These are phyloP conservation scores for Beauveria asiatica DNA, from an alignment of 2,329 filamentous ascomycete species.

Conservation along the genomic window DNA sequence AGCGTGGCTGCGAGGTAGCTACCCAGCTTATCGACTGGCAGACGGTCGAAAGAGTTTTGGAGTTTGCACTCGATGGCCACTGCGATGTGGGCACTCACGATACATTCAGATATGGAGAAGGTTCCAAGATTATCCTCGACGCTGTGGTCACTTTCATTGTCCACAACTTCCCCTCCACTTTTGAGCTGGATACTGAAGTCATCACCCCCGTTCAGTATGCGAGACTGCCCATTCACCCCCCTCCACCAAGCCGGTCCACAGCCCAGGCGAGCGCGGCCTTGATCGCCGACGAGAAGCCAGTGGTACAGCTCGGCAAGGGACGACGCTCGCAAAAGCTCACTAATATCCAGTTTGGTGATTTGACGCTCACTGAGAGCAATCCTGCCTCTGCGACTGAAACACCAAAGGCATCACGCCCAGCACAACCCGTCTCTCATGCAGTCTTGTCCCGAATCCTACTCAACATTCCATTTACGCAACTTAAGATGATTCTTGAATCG, in stretches of 20 bases:
- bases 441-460: constrained; percentile 58
- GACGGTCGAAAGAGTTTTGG: constrained; percentile 51
- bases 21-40: constrained; percentile 51
- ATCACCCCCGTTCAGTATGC: constrained; percentile 28
- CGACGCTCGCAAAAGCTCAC: constrained; percentile 45
- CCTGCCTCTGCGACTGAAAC: constrained; percentile 22
- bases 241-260: constrained; percentile 9
- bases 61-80: constrained; percentile 43
- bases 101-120: constrained; percentile 42
- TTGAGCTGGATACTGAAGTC: constrained; percentile 45
- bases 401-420: constrained; percentile 15
- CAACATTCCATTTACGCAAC: constrained; percentile 58
- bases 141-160: constrained; percentile 51
- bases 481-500: constrained; percentile 59
- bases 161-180: constrained; percentile 50
- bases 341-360: constrained; percentile 64
- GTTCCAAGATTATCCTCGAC: constrained; percentile 45
- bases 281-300: constrained; percentile 28
- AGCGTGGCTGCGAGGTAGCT: constrained; percentile 52
- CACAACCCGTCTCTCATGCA: constrained; percentile 30
- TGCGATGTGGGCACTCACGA: constrained; percentile 31
- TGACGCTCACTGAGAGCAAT: constrained; percentile 31
- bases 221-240: constrained; percentile 28
- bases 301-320: constrained; percentile 26
- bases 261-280: constrained; percentile 12